Evolutionary conservation across 2,329 filamentous ascomycete species (phyloP), one percentile per base, ranked within the genome.

Genomic region (Colletotrichum tabaci): DNA sequence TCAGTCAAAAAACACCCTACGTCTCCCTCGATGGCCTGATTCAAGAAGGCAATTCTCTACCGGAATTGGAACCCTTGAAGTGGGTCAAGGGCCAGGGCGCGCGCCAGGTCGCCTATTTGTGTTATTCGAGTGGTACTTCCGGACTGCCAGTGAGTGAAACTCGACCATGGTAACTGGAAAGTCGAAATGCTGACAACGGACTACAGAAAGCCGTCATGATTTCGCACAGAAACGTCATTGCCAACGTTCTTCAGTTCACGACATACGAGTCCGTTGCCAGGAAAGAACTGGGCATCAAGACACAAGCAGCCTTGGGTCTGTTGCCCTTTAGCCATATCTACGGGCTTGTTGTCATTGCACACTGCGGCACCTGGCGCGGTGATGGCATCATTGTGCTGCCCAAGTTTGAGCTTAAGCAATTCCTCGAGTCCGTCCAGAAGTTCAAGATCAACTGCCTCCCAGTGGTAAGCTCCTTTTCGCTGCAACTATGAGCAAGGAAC

Each of bases 281-380:
- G 72, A 79, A 81, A 73, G 75, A 78, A 42, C 75, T 79, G 5
- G 78, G 77, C 15, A 72, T 87, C 52, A 78, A 79, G 4, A 85
- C 81, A 0, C 82, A 87, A 69, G 80, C 87, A 23, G 83, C 80
- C 2, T 86, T 95, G 0, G 93, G 93, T 6, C 84, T 96, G n/a
- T 84, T 96, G 0, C 93, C 93, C 0, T 90, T 94, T 77, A 95
- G 92, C 74, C 94, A 97, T 77, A 96, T 96, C 74, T 97, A 96
- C 79, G 90, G 90, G 4, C 83, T 96, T 46, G 89, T 94, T 6
- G 89, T 94, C 18, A 89, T 94, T 71, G 90, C 89, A 52, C 91
- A 94, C 79, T 82, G 85, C 1, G 87, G 87, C 35, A 84, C 90
- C 2, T 96, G 91, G 78, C 88, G 92, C 50, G 94, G 94, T 12